These are phyloP conservation scores for Mimosa pudica DNA, from an alignment of 306 rosid species.

Conservation along the genomic window DNA sequence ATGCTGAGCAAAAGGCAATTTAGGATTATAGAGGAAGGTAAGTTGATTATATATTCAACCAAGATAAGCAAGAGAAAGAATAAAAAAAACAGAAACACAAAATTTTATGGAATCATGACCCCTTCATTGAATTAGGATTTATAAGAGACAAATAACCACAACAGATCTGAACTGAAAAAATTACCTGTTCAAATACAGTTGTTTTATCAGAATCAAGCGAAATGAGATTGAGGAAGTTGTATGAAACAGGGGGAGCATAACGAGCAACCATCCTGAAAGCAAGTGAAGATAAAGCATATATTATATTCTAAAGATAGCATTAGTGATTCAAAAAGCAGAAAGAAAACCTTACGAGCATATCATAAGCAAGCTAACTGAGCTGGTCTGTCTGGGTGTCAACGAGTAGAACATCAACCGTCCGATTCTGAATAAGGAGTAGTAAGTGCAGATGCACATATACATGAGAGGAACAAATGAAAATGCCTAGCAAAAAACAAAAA, in stretches of 20 bases:
- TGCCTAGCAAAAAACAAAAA: conserved; percentile 53
- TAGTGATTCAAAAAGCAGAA: conserved; percentile 21
- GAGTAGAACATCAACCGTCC: conserved; percentile 95
- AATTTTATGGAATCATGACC: conserved; percentile 22
- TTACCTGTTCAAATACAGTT: conserved; percentile 87
- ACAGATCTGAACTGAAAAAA: conserved; percentile 23
- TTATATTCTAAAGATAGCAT: conserved; percentile 22
- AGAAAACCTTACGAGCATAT: conserved; percentile 90
- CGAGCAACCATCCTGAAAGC: conserved; percentile 90
- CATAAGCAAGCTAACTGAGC: conserved; percentile 98
- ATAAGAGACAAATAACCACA: conserved; percentile 13
- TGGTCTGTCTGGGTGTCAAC: conserved; percentile 88
- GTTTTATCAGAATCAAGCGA: conserved; percentile 50
- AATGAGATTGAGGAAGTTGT: conserved; percentile 92
- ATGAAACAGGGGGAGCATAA: conserved; percentile 95
- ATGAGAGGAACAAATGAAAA: conserved; percentile 92
- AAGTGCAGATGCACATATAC: conserved; percentile 98
- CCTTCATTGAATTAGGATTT: conserved; percentile 23
- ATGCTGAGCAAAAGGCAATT: neutral
- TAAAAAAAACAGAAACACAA: neutral
- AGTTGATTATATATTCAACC: conserved; percentile 12
- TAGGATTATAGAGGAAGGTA: neutral
- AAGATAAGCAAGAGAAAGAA: conserved; percentile 4
- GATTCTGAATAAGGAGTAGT: conserved; percentile 89
- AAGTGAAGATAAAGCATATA: conserved; percentile 31